Percentiles rank a stretch among this genome's conserved stretches.
Conservation (phyloP, 164 flowering plant species). For the Chloranthus sessilifolius region DNA sequence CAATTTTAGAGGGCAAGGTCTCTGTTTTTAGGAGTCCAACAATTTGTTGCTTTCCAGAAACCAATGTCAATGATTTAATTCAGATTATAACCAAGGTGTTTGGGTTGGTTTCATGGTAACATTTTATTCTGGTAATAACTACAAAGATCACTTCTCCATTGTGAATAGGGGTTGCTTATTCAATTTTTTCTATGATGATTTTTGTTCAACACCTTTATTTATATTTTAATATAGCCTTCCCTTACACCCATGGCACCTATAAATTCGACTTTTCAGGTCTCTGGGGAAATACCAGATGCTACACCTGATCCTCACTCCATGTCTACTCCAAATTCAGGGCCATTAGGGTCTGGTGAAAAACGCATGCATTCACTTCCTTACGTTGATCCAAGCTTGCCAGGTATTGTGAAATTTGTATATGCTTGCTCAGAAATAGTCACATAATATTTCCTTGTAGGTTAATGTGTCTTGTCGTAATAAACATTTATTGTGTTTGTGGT, state of each 20-base stretch:
- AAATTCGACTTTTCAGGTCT: slow-evolving; percentile 40
- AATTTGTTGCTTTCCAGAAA: too few species aligned
- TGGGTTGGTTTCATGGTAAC: too few species aligned
- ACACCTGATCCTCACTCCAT: slow-evolving; percentile 84
- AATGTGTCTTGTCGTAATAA: slow-evolving; percentile 1
- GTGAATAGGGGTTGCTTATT: too few species aligned
- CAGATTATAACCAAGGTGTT: too few species aligned
- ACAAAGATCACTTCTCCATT: too few species aligned
- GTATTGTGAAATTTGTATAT: slow-evolving; percentile 25
- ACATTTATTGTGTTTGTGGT: slow-evolving; percentile 6
- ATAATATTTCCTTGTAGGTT: background rate
- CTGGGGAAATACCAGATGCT: slow-evolving; percentile 84
- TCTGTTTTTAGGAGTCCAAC: too few species aligned
- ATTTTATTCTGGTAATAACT: too few species aligned
- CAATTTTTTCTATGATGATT: background rate
- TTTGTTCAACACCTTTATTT: background rate
- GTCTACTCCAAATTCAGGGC: slow-evolving; percentile 79
- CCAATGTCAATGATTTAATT: too few species aligned
- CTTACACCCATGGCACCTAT: background rate
- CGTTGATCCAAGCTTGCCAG: slow-evolving; percentile 88
- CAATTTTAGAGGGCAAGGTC: too few species aligned
- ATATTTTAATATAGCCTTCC: background rate
- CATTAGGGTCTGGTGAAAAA: slow-evolving; percentile 79
- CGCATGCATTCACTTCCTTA: slow-evolving; percentile 69
- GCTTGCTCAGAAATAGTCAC: background rate